Base-by-base conservation (phyloP, 2,329 filamentous ascomycete species). In the Pseudogymnoascus sp. region DNA sequence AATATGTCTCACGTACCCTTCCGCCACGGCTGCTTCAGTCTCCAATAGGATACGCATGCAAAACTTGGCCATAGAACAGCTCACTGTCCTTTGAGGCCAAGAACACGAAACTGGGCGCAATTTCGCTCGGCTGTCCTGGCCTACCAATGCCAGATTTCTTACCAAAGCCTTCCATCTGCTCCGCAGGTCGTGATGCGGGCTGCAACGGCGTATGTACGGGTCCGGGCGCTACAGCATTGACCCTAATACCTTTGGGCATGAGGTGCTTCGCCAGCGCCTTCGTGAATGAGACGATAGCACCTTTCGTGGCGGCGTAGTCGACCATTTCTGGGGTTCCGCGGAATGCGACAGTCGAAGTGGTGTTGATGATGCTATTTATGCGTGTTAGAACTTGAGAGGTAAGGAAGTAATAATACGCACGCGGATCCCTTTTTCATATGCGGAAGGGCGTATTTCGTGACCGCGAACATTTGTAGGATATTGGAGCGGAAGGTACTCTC, bases 191-290 rank as follows among this genome's bases (percentile, higher is more conserved):
- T 8, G 47, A 57, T 31, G 47, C 47, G 1, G 47, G 47, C 9
- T 57, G 47, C 1, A 71, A 92, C 31, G 85, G 82, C 28, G 90
- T 93, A 62, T 88, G 79, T 67, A 95, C 86, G 78, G 92, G 96
- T n/a, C 91, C 91, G 1, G 91, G 91, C 38, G 92, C 78, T 67
- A 96, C 83, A 38, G 87, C 87, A 76, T 96, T 96, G 57, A 90
- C 87, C 17, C 91, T 13, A 7, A 62, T 62, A 1, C 61, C 61
- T 21, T 62, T 62, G 4, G 61, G 61, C 35, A 42, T 35, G 28
- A 62, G 61, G 15, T 62, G 40, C 26, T 62, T 42, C 1, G 61
- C 61, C 1, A 62, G 61, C 7, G 61, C 8, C 9, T 44, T 44
- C 15, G 61, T 62, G 61, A 62, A 62, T 10, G 61, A 47, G 10